Evolutionary conservation across 495 filamentous ascomycete genomes (phyloP).

Genomic region (Aspergillus cavernicola): DNA sequence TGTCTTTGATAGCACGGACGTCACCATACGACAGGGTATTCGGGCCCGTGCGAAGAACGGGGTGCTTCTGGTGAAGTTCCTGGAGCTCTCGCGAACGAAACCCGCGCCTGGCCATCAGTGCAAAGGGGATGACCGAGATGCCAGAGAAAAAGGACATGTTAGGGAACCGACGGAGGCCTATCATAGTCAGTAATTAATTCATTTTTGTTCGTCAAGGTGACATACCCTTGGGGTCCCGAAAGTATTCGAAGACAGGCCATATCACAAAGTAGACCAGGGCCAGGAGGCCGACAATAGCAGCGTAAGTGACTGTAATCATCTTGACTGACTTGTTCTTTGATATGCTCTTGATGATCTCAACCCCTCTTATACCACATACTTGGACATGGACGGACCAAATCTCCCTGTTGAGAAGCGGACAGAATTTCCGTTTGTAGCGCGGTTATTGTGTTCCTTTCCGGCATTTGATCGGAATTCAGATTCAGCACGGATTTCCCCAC

Average conservation of each 20-base stretch:
- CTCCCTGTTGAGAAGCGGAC: constrained; percentile 9
- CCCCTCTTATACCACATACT: constrained; percentile 3
- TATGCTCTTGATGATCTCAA: background rate
- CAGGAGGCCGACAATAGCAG: constrained; percentile 20
- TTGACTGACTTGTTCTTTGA: background rate
- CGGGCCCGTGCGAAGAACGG: constrained; percentile 50
- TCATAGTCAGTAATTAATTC: background rate
- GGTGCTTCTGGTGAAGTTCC: constrained; percentile 40
- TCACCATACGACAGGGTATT: constrained; percentile 49
- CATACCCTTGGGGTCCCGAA: constrained; percentile 44
- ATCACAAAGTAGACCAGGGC: constrained; percentile 38
- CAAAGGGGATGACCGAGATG: constrained; percentile 44
- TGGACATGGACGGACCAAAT: constrained; percentile 3
- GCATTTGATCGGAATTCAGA: constrained; percentile 10
- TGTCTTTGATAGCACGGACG: constrained; percentile 49
- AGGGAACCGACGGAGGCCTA: constrained; percentile 49
- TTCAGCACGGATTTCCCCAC: constrained; percentile 2
- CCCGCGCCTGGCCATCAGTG: constrained; percentile 36
- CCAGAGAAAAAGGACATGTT: constrained; percentile 41
- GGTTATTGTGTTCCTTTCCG: background rate
- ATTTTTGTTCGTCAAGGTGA: background rate
- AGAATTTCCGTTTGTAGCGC: constrained; percentile 7
- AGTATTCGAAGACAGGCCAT: constrained; percentile 38
- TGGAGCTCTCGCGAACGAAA: constrained; percentile 41
- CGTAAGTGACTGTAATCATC: constrained; percentile 26